A percentile compares a stretch with the other conserved stretches of the same genome.
Evolutionary conservation across 345 rosid genomes (phyloP).

Genomic region (Luvunga scandens): DNA sequence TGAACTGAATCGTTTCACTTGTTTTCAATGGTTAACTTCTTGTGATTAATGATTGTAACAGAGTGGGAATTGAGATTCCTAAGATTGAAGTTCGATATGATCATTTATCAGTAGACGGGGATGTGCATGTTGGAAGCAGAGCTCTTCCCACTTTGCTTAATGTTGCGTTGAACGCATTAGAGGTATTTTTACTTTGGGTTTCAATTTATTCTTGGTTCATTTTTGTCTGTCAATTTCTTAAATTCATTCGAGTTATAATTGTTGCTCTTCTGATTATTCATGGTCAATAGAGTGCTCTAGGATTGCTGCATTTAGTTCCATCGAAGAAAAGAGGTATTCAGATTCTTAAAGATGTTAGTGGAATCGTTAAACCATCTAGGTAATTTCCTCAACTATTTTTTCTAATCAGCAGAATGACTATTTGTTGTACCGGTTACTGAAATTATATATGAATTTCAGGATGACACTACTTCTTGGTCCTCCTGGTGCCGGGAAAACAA

Average conservation of each 20-base stretch:
- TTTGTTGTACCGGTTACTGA: neutral
- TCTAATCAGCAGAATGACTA: neutral
- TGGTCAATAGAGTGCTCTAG: conserved; percentile 50
- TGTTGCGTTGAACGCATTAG: conserved; percentile 56
- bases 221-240: neutral
- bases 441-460: conserved; percentile 24
- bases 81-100: conserved; percentile 80
- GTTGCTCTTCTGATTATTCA: neutral
- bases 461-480: conserved; percentile 67
- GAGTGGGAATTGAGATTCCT: conserved; percentile 86
- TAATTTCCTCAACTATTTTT: conserved; percentile 6
- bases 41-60: conserved; percentile 19
- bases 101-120: conserved; percentile 62
- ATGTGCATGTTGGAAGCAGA: conserved; percentile 78
- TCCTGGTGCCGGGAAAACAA: conserved; percentile 69
- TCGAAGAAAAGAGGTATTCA: conserved; percentile 66
- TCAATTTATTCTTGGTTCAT: neutral
- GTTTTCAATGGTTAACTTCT: neutral
- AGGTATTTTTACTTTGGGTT: conserved; percentile 36
- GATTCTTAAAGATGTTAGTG: conserved; percentile 60
- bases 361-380: conserved; percentile 69
- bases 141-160: conserved; percentile 81
- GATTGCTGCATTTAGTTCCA: conserved; percentile 55
- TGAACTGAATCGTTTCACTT: neutral
- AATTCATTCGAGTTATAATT: neutral